phyloP scores from a whole-genome alignment of 2,329 filamentous ascomycete species.

The Dactylella cylindrospora region DNA sequence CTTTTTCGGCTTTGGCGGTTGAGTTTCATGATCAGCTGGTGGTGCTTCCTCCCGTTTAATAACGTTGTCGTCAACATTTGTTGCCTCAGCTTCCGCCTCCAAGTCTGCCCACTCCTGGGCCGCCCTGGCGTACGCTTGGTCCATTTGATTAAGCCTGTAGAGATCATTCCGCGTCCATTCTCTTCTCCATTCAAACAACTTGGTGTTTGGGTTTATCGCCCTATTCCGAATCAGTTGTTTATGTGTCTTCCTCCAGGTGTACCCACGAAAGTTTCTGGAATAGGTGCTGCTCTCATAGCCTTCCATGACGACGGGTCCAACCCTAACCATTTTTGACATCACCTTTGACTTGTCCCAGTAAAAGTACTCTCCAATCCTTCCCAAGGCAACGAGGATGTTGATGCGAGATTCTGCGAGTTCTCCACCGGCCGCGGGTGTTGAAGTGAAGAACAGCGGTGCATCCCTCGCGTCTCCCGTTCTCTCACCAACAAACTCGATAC shows the following conservation, averaged over 20 bases:
- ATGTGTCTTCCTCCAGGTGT: conserved; percentile 35
- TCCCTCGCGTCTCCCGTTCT: conserved; percentile 32
- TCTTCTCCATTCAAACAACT: conserved; percentile 20
- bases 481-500: conserved; percentile 27
- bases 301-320: conserved; percentile 8
- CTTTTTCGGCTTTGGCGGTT: background rate
- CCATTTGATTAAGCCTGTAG: conserved; percentile 7
- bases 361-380: conserved; percentile 15
- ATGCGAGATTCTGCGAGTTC: conserved; percentile 9
- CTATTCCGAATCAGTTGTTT: conserved; percentile 31
- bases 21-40: background rate
- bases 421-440: background rate
- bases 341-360: conserved; percentile 12
- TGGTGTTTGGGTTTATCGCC: conserved; percentile 16
- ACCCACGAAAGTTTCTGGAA: conserved; percentile 10
- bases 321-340: conserved; percentile 31
- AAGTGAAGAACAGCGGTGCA: conserved; percentile 25
- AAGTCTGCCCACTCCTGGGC: conserved; percentile 24
- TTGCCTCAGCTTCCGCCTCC: conserved; percentile 12
- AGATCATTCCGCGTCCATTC: conserved; percentile 20
- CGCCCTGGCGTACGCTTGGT: conserved; percentile 8
- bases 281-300: conserved; percentile 32
- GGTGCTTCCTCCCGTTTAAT: background rate
- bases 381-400: conserved; percentile 28
- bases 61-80: background rate